These are phyloP conservation scores for Yarrowia sp. DNA, from an alignment of 805 yeast species.

Conservation along the genomic window DNA sequence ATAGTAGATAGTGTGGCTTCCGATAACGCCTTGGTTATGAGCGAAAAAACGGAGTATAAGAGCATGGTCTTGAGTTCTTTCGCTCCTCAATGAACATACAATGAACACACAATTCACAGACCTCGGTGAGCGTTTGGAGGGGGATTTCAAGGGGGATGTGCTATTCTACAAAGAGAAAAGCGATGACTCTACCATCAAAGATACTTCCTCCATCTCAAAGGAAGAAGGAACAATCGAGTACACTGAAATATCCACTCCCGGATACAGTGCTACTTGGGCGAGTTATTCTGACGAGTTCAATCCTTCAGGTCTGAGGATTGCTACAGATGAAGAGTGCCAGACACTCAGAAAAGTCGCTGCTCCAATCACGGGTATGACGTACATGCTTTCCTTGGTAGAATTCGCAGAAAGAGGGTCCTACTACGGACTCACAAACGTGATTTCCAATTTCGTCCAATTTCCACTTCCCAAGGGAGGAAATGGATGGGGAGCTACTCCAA, in stretches of 20 bases:
- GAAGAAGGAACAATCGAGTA: background rate
- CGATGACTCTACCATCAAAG: too few species aligned
- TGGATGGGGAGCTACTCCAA: slow-evolving; percentile 2
- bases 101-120: too few species aligned
- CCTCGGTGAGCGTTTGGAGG: too few species aligned
- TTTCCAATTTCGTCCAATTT: background rate
- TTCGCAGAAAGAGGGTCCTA: slow-evolving; percentile 1
- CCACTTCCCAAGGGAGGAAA: background rate
- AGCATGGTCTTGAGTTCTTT: too few species aligned
- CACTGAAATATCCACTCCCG: background rate
- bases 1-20: background rate
- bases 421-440: background rate
- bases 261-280: background rate
- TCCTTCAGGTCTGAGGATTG: background rate
- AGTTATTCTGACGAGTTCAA: background rate
- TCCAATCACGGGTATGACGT: background rate
- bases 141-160: too few species aligned
- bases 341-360: slow-evolving; percentile 5
- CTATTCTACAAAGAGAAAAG: too few species aligned
- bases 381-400: background rate
- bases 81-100: too few species aligned
- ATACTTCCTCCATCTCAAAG: background rate
- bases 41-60: too few species aligned
- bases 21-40: background rate
- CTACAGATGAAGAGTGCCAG: background rate